Conservation (phyloP, 257 asterid species). For the Primulina tabacum region DNA sequence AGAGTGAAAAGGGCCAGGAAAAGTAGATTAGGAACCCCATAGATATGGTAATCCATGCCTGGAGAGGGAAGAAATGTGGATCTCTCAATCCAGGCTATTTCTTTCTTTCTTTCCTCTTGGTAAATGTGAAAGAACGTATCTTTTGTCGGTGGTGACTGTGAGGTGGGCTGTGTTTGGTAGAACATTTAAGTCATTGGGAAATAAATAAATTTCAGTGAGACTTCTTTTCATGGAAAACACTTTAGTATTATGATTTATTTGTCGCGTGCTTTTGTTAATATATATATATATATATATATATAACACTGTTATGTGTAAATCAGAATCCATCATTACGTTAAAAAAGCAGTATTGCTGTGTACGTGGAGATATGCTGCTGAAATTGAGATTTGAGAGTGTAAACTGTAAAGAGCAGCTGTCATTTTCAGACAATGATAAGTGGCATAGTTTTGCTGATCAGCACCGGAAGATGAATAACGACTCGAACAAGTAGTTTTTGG, state of each 20-base stretch:
- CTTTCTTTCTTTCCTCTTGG: background rate
- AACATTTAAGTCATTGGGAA: background rate
- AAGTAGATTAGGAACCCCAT: background rate
- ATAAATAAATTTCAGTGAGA: background rate
- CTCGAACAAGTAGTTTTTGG: too few species aligned
- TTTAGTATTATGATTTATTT: too few species aligned
- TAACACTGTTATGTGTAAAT: too few species aligned
- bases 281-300: too few species aligned
- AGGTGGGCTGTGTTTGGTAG: background rate
- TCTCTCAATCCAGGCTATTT: background rate
- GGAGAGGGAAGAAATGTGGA: background rate
- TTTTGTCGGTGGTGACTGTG: background rate
- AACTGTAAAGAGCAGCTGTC: background rate
- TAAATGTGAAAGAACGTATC: background rate
- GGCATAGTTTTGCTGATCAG: background rate
- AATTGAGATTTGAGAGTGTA: background rate
- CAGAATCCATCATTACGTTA: too few species aligned
- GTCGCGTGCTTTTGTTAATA: too few species aligned
- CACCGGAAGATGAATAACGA: too few species aligned
- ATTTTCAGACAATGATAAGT: background rate
- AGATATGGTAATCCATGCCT: background rate
- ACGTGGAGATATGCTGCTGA: too few species aligned
- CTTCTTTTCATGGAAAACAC: too few species aligned
- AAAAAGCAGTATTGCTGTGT: too few species aligned
- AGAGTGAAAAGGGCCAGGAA: conserved; percentile 5